Evolutionary conservation across 345 rosid species (phyloP).

Genomic region (Geranium brycei): DNA sequence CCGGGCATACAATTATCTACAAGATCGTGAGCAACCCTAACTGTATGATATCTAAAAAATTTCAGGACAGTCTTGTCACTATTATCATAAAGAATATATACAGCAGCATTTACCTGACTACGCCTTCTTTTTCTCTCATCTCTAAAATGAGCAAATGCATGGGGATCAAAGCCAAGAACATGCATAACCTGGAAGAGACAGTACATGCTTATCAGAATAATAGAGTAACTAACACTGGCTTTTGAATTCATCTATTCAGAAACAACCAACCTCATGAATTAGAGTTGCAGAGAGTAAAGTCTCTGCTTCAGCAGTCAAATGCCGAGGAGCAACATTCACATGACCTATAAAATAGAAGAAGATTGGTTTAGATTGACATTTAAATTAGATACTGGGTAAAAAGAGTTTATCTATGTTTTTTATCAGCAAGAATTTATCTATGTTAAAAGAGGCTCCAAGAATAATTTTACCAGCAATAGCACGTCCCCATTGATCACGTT

Average conservation of each 20-base stretch:
- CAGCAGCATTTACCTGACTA: constrained; percentile 39
- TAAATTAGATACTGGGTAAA: not conserved
- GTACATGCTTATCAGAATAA: constrained; percentile 5
- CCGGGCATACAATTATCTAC: not conserved
- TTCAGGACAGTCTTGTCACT: not conserved
- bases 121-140: constrained; percentile 98
- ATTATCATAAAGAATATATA: not conserved
- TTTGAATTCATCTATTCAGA: not conserved
- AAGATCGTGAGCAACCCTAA: not conserved
- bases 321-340: constrained; percentile 99
- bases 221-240: constrained; percentile 2
- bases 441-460: not conserved
- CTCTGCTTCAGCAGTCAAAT: constrained; percentile 94
- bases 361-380: constrained; percentile 10
- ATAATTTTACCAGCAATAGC: constrained; percentile 76
- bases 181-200: constrained; percentile 74
- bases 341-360: constrained; percentile 45
- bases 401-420: not conserved
- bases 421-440: not conserved
- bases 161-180: constrained; percentile 98
- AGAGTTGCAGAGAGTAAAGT: constrained; percentile 94
- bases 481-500: constrained; percentile 99
- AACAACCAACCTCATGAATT: constrained; percentile 64
- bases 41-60: not conserved
- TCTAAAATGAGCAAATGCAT: constrained; percentile 96